Base-by-base conservation (phyloP, 768 basidiomycete species). In the Tubosaeta sp. region DNA sequence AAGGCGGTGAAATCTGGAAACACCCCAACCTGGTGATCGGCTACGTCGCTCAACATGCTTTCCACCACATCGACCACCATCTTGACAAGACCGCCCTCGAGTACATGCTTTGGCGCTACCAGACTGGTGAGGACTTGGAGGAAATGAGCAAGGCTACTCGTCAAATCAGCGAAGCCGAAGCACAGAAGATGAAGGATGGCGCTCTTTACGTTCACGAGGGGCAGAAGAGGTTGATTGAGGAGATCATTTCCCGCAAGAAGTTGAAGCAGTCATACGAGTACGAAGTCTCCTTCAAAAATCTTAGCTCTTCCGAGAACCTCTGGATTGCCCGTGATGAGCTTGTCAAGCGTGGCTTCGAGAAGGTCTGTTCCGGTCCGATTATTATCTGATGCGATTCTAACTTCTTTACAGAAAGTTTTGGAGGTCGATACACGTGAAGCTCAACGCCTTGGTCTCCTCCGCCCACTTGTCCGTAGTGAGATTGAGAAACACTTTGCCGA, bases 41-140 rank as follows among this genome's bases (percentile, higher is more conserved):
- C 67, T 97, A 97, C 76, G 95, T 97, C 60, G 95, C 95, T 38
- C 95, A 97, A 74, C 95, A 97, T 74, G 95, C 95, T 56, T 97
- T 97, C 94, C 95, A 97, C 80, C 95, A 97, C 73, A 97, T 97
- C 67, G 95, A 97, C 71, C 76, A 92, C 72, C 95, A 97, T 69
- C 90, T 97, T 68, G 95, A 97, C 82, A 95, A 94, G 82, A 97
- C 95, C 13, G 91, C 95, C 46, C 86, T 97, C 63, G 95, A 97
- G 77, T 97, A 97, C 82, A 93, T 97, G 91, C 77, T 97, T 60
- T 97, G 95, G 95, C 94, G 95, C 76, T 97, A 97, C 85, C 95
- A 97, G 82, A 97, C 95, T 53, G 95, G 95, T 72, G 95, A 97
- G 73, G 95, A 97, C 79, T 74, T 97, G 70, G 95, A 97, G 76